These are phyloP conservation scores for Lomentospora prolificans DNA, from an alignment of 2,329 filamentous ascomycete genomes.

Conservation along the genomic window DNA sequence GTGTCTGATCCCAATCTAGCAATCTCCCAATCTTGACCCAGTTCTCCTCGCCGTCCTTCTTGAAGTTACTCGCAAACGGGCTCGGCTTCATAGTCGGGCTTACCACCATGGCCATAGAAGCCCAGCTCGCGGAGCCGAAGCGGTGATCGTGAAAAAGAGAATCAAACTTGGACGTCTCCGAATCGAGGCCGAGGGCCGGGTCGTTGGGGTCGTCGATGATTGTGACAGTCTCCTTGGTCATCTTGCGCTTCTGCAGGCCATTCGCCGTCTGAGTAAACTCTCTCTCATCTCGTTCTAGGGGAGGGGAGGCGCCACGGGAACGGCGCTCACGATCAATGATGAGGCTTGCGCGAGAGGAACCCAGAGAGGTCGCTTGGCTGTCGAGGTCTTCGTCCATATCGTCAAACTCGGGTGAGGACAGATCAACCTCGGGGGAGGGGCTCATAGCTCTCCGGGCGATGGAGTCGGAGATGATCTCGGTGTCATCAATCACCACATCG, in stretches of 20 bases:
- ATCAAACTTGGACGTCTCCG: slow-evolving; percentile 24
- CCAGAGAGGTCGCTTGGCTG: slow-evolving; percentile 52
- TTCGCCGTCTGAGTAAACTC: slow-evolving; percentile 96
- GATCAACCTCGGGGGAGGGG: slow-evolving; percentile 85
- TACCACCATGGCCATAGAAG: slow-evolving; percentile 5
- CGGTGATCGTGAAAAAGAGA: slow-evolving; percentile 11
- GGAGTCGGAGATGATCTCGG: slow-evolving; percentile 53
- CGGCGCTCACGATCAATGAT: slow-evolving; percentile 23
- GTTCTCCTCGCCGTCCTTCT: slow-evolving; percentile 28
- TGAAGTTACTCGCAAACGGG: slow-evolving; percentile 17
- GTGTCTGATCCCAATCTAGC: slow-evolving; percentile 57
- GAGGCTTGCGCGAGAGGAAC: slow-evolving; percentile 41
- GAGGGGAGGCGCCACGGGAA: slow-evolving; percentile 67
- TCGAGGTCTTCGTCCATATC: slow-evolving; percentile 52
- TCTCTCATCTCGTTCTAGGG: slow-evolving; percentile 86
- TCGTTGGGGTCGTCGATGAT: slow-evolving; percentile 2
- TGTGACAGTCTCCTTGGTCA: slow-evolving; percentile 31
- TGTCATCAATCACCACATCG: slow-evolving; percentile 16
- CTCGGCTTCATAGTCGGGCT: slow-evolving; percentile 42
- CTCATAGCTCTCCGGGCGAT: slow-evolving; percentile 65
- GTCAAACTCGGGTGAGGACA: slow-evolving; percentile 80
- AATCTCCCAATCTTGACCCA: slow-evolving; percentile 31
- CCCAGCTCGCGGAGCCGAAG: background rate
- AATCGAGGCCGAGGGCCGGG: slow-evolving; percentile 27
- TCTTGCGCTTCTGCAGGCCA: slow-evolving; percentile 61